Base-by-base conservation (phyloP, 257 asterid species). In the Coffea eugenioides region DNA sequence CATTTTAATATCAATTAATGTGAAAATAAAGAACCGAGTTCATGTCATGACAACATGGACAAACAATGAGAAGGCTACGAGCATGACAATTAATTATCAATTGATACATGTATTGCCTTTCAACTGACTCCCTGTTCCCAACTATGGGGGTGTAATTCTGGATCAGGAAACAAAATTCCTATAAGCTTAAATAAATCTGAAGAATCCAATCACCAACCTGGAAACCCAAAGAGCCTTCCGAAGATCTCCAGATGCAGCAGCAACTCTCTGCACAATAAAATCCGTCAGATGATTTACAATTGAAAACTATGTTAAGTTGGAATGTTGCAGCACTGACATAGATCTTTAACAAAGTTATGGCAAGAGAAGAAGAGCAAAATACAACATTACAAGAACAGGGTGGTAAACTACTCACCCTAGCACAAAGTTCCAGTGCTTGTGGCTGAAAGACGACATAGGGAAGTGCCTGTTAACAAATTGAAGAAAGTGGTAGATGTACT, bases 201-300 rank as follows among this genome's bases (percentile, higher is more conserved):
- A 79, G 48, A 77, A 56, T 46, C 34, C 77, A 78, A 64, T 71
- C 71, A 79, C 82, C 67, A 85, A 96, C 99, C 97, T 96, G 93
- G 98, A 92, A 82, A 94, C 89, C 56, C 97, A 91, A 69, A 96
- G 94, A 81, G 98, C 99, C 87, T 91, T 91, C 85, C 98, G 88
- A 93, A 94, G 91, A 81, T 96, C 99, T 82, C 99, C 98, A 57
- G 99, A 96, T 77, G 96, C 97, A 65, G 97, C 92, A 80, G 98
- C 93, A 81, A 94, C 95, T 90, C 82, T 96, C 99, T 96, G 90
- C 43, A 83, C 27, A 76, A 3, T 7, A 78, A 34, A 81, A 62
- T 51, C 51, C 51, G 62, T 81, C 75, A 49, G 68, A 76, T 12
- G 51, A 77, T 31, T 41, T 72, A 62, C 68, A 62, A 2, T 62